Percentiles rank a stretch among this genome's conserved stretches.
phyloP scores from a whole-genome alignment of 2,329 filamentous ascomycete species.

The Pyrenophora teres region DNA sequence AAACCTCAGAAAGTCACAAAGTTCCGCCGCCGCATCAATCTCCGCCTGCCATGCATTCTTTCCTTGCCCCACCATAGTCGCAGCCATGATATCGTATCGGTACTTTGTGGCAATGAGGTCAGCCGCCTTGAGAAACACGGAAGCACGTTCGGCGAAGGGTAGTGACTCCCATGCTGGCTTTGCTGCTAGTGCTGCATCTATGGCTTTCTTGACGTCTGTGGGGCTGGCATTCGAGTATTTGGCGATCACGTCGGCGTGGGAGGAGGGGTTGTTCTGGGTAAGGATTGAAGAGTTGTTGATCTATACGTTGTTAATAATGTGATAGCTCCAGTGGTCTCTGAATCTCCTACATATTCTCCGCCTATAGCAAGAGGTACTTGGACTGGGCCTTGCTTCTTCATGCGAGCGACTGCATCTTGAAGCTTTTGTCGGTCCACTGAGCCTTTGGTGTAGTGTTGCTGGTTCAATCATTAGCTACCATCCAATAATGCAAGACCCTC shows the following conservation, averaged over 20 bases:
- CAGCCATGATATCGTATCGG: slow-evolving; percentile 93
- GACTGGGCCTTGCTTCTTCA: slow-evolving; percentile 71
- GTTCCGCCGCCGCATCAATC: slow-evolving; percentile 91
- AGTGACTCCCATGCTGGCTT: slow-evolving; percentile 84
- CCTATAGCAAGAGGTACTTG: slow-evolving; percentile 83
- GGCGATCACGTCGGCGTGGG: slow-evolving; percentile 76
- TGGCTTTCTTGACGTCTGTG: slow-evolving; percentile 76
- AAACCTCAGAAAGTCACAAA: slow-evolving; percentile 91
- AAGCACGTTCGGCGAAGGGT: slow-evolving; percentile 87
- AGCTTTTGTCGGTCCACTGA: slow-evolving; percentile 79
- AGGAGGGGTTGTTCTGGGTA: slow-evolving; percentile 80
- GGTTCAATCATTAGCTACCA: slow-evolving; percentile 13
- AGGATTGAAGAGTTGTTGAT: slow-evolving; percentile 69
- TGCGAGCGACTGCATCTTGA: slow-evolving; percentile 70
- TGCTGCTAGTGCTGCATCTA: slow-evolving; percentile 82
- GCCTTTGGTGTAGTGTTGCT: slow-evolving; percentile 90
- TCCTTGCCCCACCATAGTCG: slow-evolving; percentile 93
- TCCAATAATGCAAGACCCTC: fast-evolving
- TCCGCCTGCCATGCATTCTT: slow-evolving; percentile 99
- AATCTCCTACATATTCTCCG: slow-evolving; percentile 70
- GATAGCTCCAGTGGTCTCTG: not conserved
- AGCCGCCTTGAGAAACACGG: slow-evolving; percentile 93
- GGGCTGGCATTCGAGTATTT: slow-evolving; percentile 82
- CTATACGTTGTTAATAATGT: slow-evolving; percentile 47
- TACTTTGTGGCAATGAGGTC: slow-evolving; percentile 91